These are phyloP conservation scores for Isabelozyma heimii DNA, from an alignment of 805 yeast genomes.

Conservation along the genomic window DNA sequence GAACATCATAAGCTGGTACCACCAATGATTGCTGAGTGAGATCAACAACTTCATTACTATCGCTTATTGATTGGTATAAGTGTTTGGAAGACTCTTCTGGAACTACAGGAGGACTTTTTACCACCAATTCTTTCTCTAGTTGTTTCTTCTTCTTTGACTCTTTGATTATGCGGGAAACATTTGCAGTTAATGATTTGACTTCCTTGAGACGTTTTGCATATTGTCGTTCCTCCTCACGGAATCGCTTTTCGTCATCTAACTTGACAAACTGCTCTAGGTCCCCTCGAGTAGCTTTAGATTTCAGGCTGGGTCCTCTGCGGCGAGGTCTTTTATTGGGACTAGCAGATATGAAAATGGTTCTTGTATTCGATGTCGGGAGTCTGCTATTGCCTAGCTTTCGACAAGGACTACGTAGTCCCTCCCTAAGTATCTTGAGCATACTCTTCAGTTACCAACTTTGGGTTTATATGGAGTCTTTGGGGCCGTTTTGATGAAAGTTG, in stretches of 20 bases:
- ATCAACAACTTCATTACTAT: not conserved
- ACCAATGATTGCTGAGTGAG: slow-evolving; percentile 8
- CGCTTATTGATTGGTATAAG: not conserved
- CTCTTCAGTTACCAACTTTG: not conserved
- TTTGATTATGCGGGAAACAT: slow-evolving; percentile 22
- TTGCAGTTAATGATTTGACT: slow-evolving; percentile 25
- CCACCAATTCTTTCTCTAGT: slow-evolving; percentile 5
- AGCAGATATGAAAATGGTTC: not conserved
- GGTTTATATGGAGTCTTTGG: not conserved
- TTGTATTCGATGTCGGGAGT: not conserved
- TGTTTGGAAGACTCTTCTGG: not conserved
- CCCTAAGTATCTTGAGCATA: not conserved
- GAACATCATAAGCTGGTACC: slow-evolving; percentile 27
- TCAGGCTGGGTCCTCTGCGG: not conserved
- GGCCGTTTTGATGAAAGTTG: not conserved
- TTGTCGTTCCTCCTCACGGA: slow-evolving; percentile 17
- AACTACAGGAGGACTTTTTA: not conserved
- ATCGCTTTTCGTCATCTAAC: slow-evolving; percentile 18
- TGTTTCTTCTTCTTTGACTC: slow-evolving; percentile 14
- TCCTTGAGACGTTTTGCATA: slow-evolving; percentile 22
- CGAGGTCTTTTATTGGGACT: not conserved
- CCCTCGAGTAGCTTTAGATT: not conserved
- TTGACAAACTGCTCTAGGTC: slow-evolving; percentile 1
- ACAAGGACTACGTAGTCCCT: not conserved
- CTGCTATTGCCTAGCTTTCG: not conserved